Evolutionary conservation across 805 yeast species (phyloP), one percentile per base, ranked within the genome.

Genomic region (Yarrowia bubula): DNA sequence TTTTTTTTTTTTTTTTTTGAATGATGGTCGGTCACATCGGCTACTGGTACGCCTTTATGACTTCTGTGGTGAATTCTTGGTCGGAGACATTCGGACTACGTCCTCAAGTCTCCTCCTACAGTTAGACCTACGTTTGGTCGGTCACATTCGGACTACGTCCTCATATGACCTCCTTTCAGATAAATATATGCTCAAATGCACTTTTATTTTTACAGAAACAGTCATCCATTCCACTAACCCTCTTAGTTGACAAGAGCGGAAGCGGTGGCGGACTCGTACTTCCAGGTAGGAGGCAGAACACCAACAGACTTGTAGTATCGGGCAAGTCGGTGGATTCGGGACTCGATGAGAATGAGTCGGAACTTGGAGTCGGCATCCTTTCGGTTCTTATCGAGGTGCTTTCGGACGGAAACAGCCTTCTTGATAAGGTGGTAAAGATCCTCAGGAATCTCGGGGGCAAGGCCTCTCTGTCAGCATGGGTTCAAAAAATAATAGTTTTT

Each of bases 271-370:
- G 99, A 93, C 87, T 95, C 99, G 96, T 90, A 95, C 86, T 95
- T 95, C 99, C 99, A 95, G 95, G 89, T 92, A 81, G 99, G 98
- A 77, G 99, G 99, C 80, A 95, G 88, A 77, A 95, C 98, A 79
- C 96, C 86, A 77, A 91, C 97, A 77, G 97, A 90, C 91, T 97
- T 93, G 97, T 95, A 95, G 96, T 95, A 95, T 86, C 99, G 90
- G 76, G 99, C 97, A 81, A 95, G 90, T 89, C 99, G 93, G 96
- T 95, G 99, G 86, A 95, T 95, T 92, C 99, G 92, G 73, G 98
- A 93, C 86, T 95, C 99, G 82, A 95, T 92, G 83, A 95, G 89
- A 95, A 95, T 95, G 80, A 95, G 91, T 89, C 99, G 91, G 96
- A 95, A 95, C 86, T 95, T 95, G 76, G 99, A 95, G 85, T 95